Conservation (phyloP, 352 stramenopile species). For the Globisporangium viniferum region DNA sequence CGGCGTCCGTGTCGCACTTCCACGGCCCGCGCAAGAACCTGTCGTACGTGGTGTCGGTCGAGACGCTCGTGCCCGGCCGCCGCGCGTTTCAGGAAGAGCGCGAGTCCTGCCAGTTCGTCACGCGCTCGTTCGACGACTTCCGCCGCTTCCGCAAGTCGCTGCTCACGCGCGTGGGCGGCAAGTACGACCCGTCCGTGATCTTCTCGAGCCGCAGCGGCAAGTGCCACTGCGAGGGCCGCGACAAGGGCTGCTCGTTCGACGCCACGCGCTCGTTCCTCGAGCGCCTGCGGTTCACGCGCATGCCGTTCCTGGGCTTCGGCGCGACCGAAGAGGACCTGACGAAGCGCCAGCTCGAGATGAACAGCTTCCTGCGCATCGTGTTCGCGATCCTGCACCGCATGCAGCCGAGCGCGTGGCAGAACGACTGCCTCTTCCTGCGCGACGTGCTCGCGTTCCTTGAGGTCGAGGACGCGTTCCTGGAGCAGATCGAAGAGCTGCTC, state of each 20-base stretch:
- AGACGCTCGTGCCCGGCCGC: constrained; percentile 59
- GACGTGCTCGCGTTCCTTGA: constrained; percentile 80
- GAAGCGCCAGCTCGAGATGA: constrained; percentile 74
- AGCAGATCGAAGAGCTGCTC: constrained; percentile 66
- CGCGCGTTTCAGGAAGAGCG: constrained; percentile 57
- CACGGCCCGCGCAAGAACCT: constrained; percentile 67
- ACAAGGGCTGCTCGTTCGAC: constrained; percentile 65
- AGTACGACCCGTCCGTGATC: constrained; percentile 35
- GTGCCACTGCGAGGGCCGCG: constrained; percentile 50
- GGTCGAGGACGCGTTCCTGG: constrained; percentile 67
- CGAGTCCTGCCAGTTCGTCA: constrained; percentile 65
- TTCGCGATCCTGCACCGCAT: constrained; percentile 79
- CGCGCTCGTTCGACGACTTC: constrained; percentile 79
- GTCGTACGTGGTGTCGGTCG: constrained; percentile 78
- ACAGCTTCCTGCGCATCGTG: constrained; percentile 81
- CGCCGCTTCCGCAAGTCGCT: constrained; percentile 72
- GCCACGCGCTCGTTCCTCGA: constrained; percentile 69
- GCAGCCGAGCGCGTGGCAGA: constrained; percentile 58
- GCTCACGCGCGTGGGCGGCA: constrained; percentile 50
- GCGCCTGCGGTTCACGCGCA: constrained; percentile 69
- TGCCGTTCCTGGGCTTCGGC: constrained; percentile 62
- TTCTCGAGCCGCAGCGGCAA: constrained; percentile 37
- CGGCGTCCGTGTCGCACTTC: constrained; percentile 67
- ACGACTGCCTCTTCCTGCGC: constrained; percentile 76
- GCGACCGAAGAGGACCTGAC: constrained; percentile 44